Percentiles rank a stretch among this genome's conserved stretches.
Evolutionary conservation across 768 basidiomycete species (phyloP).

Genomic region (Sarcodon aspratus): DNA sequence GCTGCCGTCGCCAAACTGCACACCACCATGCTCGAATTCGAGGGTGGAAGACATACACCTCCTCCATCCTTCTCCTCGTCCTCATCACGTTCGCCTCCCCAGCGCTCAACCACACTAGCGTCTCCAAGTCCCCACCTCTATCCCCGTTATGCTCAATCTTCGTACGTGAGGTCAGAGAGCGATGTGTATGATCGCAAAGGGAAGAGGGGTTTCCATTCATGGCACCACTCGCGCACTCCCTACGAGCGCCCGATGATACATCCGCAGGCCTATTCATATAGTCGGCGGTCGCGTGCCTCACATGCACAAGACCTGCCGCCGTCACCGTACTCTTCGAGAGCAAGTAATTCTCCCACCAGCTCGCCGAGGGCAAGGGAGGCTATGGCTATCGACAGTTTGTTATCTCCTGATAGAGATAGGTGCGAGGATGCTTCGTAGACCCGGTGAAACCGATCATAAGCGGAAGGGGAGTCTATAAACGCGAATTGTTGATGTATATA

Average conservation of each 20-base stretch:
- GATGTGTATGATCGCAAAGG: no score
- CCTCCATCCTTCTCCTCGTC: constrained; percentile 8
- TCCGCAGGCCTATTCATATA: constrained; percentile 23
- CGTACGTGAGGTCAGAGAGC: constrained; percentile 1
- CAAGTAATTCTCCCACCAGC: constrained; percentile 56
- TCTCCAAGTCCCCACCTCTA: constrained; percentile 10
- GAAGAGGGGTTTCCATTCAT: constrained; percentile 7
- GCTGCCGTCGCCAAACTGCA: constrained; percentile 63
- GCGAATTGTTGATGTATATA: no score
- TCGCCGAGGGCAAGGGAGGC: constrained; percentile 63
- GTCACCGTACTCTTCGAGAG: constrained; percentile 65
- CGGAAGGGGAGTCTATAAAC: no score
- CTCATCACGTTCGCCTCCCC: constrained; percentile 1
- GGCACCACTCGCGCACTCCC: constrained; percentile 15
- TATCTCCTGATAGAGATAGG: constrained; percentile 24
- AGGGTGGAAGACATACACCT: constrained; percentile 11
- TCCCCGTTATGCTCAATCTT: constrained; percentile 14
- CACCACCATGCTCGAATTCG: constrained; percentile 58
- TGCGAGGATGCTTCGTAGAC: no score
- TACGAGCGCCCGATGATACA: constrained; percentile 5
- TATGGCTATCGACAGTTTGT: constrained; percentile 73
- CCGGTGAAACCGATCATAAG: no score
- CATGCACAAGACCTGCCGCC: constrained; percentile 41
- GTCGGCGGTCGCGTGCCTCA: constrained; percentile 10
- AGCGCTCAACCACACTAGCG: constrained; percentile 3